Evolutionary conservation across 2,329 filamentous ascomycete genomes (phyloP).

Genomic region (Diaporthe sp.): DNA sequence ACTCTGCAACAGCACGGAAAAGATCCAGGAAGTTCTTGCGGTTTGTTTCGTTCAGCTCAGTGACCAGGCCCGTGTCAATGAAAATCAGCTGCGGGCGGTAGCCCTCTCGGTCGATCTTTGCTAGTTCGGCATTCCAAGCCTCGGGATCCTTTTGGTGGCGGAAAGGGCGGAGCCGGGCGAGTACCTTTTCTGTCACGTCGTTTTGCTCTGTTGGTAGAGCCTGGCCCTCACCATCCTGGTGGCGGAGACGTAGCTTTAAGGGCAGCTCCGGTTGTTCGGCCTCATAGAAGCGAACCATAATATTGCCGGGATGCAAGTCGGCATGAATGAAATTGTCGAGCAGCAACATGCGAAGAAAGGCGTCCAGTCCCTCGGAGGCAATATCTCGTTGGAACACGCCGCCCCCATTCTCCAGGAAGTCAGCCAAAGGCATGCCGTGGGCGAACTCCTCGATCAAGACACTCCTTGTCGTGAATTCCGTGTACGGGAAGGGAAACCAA

Average conservation of each 20-base stretch:
- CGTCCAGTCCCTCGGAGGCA: constrained; percentile 93
- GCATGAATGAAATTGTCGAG: constrained; percentile 99
- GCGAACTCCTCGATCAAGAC: constrained; percentile 97
- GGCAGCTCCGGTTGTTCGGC: constrained; percentile 79
- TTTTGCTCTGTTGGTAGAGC: constrained; percentile 48
- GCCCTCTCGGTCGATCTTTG: constrained; percentile 85
- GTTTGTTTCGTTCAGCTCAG: constrained; percentile 89
- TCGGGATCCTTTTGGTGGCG: constrained; percentile 71
- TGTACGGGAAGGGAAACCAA: constrained; percentile 97
- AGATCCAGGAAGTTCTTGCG: constrained; percentile 93
- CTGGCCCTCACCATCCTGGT: constrained; percentile 58
- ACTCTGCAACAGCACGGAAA: constrained; percentile 95
- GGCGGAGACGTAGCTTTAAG: constrained; percentile 53
- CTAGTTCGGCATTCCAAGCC: constrained; percentile 82
- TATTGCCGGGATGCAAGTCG: constrained; percentile 96
- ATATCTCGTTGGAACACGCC: constrained; percentile 95
- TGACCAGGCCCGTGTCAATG: constrained; percentile 96
- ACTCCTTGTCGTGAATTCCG: constrained; percentile 91
- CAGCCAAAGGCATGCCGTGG: constrained; percentile 90
- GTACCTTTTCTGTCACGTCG: constrained; percentile 90
- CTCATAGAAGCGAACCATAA: constrained; percentile 99
- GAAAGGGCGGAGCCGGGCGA: constrained; percentile 83
- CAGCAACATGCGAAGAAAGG: constrained; percentile 95
- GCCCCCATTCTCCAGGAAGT: constrained; percentile 91
- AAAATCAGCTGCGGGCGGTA: constrained; percentile 96